These are phyloP conservation scores for Aspergillus ellipticus DNA, from an alignment of 495 filamentous ascomycete genomes.

Conservation along the genomic window DNA sequence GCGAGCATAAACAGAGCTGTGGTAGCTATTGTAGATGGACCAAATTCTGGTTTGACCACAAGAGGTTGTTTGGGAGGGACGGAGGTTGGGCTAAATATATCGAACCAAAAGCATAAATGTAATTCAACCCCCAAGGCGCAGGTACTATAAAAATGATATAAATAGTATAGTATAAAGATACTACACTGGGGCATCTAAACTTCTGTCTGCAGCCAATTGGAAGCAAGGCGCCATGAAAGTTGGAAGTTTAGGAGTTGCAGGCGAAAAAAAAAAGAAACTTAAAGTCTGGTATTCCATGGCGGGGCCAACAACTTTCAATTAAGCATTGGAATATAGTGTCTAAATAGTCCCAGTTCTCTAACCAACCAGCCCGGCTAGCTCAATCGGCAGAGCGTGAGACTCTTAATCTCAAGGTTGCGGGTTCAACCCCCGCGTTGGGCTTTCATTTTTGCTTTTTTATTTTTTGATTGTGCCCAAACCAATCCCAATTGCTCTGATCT, in stretches of 20 bases:
- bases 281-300: background rate
- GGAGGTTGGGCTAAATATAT: too few species aligned
- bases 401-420: constrained; percentile 18
- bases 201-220: background rate
- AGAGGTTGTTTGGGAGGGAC: too few species aligned
- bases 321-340: background rate
- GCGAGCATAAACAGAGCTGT: too few species aligned
- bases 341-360: background rate
- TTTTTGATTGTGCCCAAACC: too few species aligned
- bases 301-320: background rate
- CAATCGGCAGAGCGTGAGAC: constrained; percentile 18
- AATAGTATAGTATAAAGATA: too few species aligned
- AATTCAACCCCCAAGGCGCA: too few species aligned
- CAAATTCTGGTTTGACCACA: too few species aligned
- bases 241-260: background rate
- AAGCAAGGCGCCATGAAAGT: background rate
- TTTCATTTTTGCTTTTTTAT: constrained; percentile 8
- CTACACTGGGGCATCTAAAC: too few species aligned
- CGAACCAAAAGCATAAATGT: too few species aligned
- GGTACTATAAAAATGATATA: too few species aligned
- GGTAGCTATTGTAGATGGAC: too few species aligned
- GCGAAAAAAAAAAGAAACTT: background rate
- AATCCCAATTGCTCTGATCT: too few species aligned
- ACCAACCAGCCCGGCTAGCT: constrained; percentile 13
- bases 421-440: constrained; percentile 16